Conservation (phyloP, 768 basidiomycete species). For the Termitomyces sp. region DNA sequence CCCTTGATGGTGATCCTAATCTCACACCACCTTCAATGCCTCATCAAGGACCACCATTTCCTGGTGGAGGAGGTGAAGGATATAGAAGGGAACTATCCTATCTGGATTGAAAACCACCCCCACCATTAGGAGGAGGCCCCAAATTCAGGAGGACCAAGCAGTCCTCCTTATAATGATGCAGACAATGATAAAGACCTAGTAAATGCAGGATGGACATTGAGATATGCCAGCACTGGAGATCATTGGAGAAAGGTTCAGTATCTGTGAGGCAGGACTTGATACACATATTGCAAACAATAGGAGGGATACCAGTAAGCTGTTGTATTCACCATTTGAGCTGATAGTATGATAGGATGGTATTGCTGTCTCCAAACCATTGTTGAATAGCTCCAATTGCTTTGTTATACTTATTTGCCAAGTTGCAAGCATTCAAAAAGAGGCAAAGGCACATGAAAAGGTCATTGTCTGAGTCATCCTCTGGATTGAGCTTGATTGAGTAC, state of each 20-base stretch:
- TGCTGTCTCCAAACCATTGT: background rate
- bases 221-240: background rate
- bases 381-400: background rate
- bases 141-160: too few species aligned
- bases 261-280: background rate
- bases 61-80: too few species aligned
- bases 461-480: background rate
- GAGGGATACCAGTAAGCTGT: background rate
- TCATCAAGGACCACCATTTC: too few species aligned
- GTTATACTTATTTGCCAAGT: background rate
- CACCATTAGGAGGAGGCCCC: too few species aligned
- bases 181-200: too few species aligned
- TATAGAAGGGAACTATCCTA: too few species aligned
- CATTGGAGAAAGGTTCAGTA: background rate
- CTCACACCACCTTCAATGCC: too few species aligned
- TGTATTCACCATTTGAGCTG: background rate
- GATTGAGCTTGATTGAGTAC: background rate
- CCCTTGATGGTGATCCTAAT: too few species aligned
- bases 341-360: background rate
- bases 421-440: background rate
- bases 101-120: too few species aligned
- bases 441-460: background rate
- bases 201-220: too few species aligned
- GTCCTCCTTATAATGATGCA: too few species aligned
- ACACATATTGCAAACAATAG: background rate